phyloP scores from a whole-genome alignment of 306 rosid genomes.

The Acacia acuminata region DNA sequence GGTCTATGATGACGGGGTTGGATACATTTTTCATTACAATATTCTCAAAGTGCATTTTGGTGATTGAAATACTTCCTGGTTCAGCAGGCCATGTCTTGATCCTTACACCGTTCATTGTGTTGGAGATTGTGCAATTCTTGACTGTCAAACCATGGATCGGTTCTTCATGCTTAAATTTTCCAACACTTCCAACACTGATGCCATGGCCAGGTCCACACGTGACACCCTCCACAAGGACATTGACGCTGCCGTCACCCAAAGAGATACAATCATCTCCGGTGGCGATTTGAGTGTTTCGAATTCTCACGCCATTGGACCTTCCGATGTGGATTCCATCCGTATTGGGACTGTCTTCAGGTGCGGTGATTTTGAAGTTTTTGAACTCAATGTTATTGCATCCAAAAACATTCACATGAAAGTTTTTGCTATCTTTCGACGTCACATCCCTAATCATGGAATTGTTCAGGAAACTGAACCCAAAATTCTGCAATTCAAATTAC shows the following conservation, averaged over 20 bases:
- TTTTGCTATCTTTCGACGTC: constrained; percentile 35
- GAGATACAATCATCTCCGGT: constrained; percentile 59
- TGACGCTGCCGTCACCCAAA: constrained; percentile 17
- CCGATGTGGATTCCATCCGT: constrained; percentile 34
- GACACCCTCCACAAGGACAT: neutral
- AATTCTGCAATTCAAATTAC: constrained; percentile 21
- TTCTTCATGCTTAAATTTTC: constrained; percentile 25
- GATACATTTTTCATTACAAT: constrained; percentile 37
- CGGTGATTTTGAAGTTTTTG: neutral
- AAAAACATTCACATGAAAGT: constrained; percentile 38
- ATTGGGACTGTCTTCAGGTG: neutral
- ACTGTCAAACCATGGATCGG: constrained; percentile 27
- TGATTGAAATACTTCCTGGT: neutral
- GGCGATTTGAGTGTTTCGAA: constrained; percentile 17
- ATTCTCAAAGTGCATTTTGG: constrained; percentile 39
- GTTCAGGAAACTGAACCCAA: constrained; percentile 29
- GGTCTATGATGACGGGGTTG: constrained; percentile 30
- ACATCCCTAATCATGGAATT: neutral
- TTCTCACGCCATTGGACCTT: constrained; percentile 32
- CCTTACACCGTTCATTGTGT: constrained; percentile 41
- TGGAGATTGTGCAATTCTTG: constrained; percentile 27
- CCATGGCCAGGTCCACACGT: constrained; percentile 54
- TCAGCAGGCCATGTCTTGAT: constrained; percentile 46
- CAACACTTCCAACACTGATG: constrained; percentile 50
- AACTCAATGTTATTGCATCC: constrained; percentile 33